Conservation (phyloP, 805 yeast genomes). For the Ascoidea rubescens region DNA sequence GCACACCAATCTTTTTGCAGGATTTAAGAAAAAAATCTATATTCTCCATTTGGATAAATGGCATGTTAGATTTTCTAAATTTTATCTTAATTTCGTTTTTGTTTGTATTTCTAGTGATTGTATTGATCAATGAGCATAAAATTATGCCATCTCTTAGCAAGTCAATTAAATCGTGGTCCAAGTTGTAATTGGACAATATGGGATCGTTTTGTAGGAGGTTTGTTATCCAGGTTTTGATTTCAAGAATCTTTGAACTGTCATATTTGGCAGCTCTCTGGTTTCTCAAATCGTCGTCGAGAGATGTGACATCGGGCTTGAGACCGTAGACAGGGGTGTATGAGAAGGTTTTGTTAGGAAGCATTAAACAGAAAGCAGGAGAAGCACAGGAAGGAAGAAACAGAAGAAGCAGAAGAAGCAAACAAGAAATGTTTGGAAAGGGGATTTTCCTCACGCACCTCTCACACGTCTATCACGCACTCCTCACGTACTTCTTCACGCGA, state of each 20-base stretch:
- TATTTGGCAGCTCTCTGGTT: conserved; percentile 34
- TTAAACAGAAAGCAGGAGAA: no score
- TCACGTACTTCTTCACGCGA: no score
- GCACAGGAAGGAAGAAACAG: no score
- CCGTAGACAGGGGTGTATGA: neutral
- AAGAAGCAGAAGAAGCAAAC: no score
- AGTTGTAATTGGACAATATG: conserved; percentile 8
- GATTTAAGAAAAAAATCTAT: conserved; percentile 56
- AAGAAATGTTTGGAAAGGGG: no score
- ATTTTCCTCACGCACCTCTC: no score
- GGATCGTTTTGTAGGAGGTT: conserved; percentile 19
- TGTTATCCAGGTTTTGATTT: conserved; percentile 44
- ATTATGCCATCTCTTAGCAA: conserved; percentile 47
- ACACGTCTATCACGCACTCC: no score
- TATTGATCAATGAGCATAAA: conserved; percentile 32
- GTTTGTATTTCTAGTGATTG: conserved; percentile 23
- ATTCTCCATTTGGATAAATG: conserved; percentile 74
- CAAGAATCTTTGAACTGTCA: conserved; percentile 20
- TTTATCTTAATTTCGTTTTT: conserved; percentile 40
- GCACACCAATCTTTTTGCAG: conserved; percentile 52
- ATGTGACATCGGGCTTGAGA: neutral
- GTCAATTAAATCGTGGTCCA: conserved; percentile 33
- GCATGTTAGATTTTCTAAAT: conserved; percentile 26
- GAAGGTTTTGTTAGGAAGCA: neutral
- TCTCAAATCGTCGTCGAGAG: neutral